Evolutionary conservation across 2,329 filamentous ascomycete species (phyloP), one percentile per base, ranked within the genome.

Genomic region (Nannizzia gypsea): DNA sequence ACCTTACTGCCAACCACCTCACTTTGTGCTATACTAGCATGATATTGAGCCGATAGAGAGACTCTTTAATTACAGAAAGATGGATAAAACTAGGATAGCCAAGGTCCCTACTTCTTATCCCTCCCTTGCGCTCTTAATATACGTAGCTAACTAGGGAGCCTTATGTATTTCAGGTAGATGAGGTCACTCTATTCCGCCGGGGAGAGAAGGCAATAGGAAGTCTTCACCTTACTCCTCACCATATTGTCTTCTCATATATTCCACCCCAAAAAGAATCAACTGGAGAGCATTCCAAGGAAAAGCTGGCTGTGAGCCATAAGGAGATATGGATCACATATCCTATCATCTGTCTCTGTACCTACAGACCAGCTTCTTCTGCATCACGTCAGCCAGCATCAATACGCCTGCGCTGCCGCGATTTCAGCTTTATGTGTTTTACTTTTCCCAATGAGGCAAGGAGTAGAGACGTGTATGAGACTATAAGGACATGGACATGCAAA

Each of bases 291-390:
- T 68, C 73, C 62, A 69, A 73, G 52, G 72, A 77, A 56, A 74
- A 74, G 22, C 63, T 68, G n/a, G 61, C 66, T n/a, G 70, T 72
- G 60, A 77, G 76, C 64, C 77, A 81, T 22, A 80, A 85, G 70
- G 89, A 96, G 73, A 83, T 88, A 70, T 99, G 92, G 89, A 89
- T 97, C 59, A 91, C 93, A 15, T 99, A 91, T 73, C 91, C 92
- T 24, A 91, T 97, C 74, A 89, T 99, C 68, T 83, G 83, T 44
- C 83, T 86, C 68, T 96, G 91, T 74, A 83, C 82, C 24, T 84
- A 92, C 65, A 84, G 89, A 62, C 87, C 90, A 28, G 84, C 86
- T 54, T 86, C 88, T 17, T 80, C 83, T 5, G 78, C 80, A 11
- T 87, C 87, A 61, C 82, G 84, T 57, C 82, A 90, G 63, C 81